Percentiles rank a stretch among this genome's conserved stretches.
These are phyloP conservation scores for Anthoceros angustus DNA, from an alignment of 225 moss, liverwort and hornwort species.

Conservation along the genomic window DNA sequence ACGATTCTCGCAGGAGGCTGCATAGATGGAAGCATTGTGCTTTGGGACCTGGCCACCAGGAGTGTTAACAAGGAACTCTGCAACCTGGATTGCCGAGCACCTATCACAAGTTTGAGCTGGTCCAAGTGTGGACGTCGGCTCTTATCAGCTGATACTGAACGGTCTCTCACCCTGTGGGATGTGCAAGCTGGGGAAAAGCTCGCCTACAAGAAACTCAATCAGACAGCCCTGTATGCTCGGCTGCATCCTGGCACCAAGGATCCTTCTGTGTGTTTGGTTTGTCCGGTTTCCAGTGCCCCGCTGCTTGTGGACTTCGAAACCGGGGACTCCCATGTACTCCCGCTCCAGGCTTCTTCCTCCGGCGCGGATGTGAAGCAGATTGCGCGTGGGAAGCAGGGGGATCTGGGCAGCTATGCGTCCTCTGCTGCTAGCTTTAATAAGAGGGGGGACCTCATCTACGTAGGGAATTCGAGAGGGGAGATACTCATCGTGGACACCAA, in stretches of 20 bases:
- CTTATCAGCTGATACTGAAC: slow-evolving; percentile 65
- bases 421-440: slow-evolving; percentile 92
- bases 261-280: slow-evolving; percentile 65
- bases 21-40: slow-evolving; percentile 68
- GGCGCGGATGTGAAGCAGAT: slow-evolving; percentile 12
- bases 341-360: not conserved
- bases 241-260: slow-evolving; percentile 59
- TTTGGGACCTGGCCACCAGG: slow-evolving; percentile 96
- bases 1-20: slow-evolving; percentile 96
- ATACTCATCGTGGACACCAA: slow-evolving; percentile 67
- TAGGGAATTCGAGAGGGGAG: slow-evolving; percentile 91
- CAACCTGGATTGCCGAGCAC: slow-evolving; percentile 33
- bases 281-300: slow-evolving; percentile 77
- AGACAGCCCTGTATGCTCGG: slow-evolving; percentile 69
- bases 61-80: slow-evolving; percentile 87
- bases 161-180: slow-evolving; percentile 80
- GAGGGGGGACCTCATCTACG: slow-evolving; percentile 85
- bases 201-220: slow-evolving; percentile 31
- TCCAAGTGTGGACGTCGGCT: slow-evolving; percentile 97
- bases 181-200: slow-evolving; percentile 59
- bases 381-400: slow-evolving; percentile 64
- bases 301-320: slow-evolving; percentile 56
- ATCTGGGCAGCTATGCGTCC: slow-evolving; percentile 57
- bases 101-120: slow-evolving; percentile 93
- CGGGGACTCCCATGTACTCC: not conserved